Percentiles rank a stretch among this genome's conserved stretches.
Evolutionary conservation across 805 yeast species (phyloP).

Genomic region (Scheffersomyces amazonensis): DNA sequence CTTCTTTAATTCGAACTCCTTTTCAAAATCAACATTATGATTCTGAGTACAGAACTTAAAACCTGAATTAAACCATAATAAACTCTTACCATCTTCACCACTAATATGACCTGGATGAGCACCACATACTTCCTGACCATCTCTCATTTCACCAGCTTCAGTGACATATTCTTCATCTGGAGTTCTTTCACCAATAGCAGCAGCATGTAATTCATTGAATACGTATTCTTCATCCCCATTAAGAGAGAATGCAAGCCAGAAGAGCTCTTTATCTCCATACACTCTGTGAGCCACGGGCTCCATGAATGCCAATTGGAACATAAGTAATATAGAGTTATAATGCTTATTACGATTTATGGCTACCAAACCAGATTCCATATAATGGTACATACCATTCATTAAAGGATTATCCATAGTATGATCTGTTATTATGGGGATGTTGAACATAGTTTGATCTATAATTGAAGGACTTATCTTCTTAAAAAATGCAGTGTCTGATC

Average conservation of each 20-base stretch:
- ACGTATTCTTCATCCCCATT: slow-evolving; percentile 50
- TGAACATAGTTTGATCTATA: slow-evolving; percentile 27
- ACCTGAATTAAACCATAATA: slow-evolving; percentile 43
- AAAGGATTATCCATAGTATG: slow-evolving; percentile 27
- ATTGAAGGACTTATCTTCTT: slow-evolving; percentile 22
- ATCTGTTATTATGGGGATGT: slow-evolving; percentile 30
- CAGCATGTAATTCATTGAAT: slow-evolving; percentile 52
- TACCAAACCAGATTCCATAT: slow-evolving; percentile 37
- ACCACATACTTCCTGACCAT: slow-evolving; percentile 34
- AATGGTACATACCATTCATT: slow-evolving; percentile 38
- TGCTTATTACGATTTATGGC: slow-evolving; percentile 25
- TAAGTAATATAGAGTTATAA: slow-evolving; percentile 26
- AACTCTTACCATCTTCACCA: slow-evolving; percentile 24
- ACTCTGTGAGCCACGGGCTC: slow-evolving; percentile 25
- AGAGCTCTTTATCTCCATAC: slow-evolving; percentile 78
- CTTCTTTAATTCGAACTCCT: slow-evolving; percentile 20
- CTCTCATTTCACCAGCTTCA: slow-evolving; percentile 19
- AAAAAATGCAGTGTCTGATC: slow-evolving; percentile 18
- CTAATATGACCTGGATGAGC: slow-evolving; percentile 43
- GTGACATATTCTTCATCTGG: slow-evolving; percentile 20
- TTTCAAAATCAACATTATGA: slow-evolving; percentile 25
- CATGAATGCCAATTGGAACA: slow-evolving; percentile 23
- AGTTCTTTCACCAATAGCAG: slow-evolving; percentile 46
- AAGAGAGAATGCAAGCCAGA: slow-evolving; percentile 63
- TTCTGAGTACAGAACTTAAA: slow-evolving; percentile 35